Conservation (phyloP, 192 early-diverging fungal species). For the Gaertneriomyces semiglobifer region DNA sequence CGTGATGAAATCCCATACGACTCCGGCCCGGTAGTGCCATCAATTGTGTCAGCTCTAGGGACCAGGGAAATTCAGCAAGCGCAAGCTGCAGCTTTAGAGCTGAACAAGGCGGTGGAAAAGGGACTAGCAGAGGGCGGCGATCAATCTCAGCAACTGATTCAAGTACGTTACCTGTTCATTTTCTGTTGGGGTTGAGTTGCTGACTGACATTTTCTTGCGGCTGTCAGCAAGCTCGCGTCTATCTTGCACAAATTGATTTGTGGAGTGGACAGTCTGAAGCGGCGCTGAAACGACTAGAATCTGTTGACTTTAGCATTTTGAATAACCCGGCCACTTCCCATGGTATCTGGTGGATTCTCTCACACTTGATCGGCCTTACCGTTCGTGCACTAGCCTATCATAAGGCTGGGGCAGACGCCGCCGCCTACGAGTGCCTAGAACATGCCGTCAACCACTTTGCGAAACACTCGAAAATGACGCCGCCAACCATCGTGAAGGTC, state of each 20-base stretch:
- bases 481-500: background rate
- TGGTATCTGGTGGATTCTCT: background rate
- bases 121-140: too few relatives aligned
- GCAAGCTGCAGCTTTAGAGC: too few relatives aligned
- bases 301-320: background rate
- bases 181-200: background rate
- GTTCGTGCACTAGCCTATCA: constrained; percentile 15
- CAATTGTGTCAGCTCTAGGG: too few relatives aligned
- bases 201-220: background rate
- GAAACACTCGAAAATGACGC: background rate
- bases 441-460: constrained; percentile 18
- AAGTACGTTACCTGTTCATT: too few relatives aligned
- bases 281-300: background rate
- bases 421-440: background rate
- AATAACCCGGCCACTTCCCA: background rate
- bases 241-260: constrained; percentile 1
- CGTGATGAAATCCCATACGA: too few relatives aligned
- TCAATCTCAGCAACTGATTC: too few relatives aligned
- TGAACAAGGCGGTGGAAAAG: too few relatives aligned
- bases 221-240: constrained; percentile 2
- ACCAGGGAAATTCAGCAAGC: too few relatives aligned
- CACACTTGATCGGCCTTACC: background rate
- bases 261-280: constrained; percentile 5
- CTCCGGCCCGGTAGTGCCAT: too few relatives aligned
- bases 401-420: constrained; percentile 2